phyloP scores from a whole-genome alignment of 2,329 filamentous ascomycete genomes.

The Lasiodiplodia citricola region DNA sequence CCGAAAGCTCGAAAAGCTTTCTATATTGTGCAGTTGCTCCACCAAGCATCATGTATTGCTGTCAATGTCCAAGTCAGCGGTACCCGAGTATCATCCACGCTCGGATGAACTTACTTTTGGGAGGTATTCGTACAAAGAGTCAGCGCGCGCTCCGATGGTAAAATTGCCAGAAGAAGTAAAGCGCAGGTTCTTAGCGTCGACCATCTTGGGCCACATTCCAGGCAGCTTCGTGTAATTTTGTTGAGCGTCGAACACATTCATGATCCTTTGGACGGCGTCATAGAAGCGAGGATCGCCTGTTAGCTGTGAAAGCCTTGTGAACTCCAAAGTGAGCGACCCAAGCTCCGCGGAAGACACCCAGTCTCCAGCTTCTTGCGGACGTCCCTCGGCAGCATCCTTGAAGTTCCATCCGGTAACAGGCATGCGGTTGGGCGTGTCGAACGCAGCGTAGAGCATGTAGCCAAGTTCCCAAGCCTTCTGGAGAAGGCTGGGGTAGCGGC shows the following conservation, averaged over 20 bases:
- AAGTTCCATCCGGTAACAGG: constrained; percentile 49
- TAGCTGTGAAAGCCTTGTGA: constrained; percentile 48
- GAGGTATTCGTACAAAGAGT: constrained; percentile 57
- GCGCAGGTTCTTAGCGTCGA: constrained; percentile 35
- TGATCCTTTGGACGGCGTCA: constrained; percentile 45
- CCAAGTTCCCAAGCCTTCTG: constrained; percentile 30
- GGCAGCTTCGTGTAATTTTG: constrained; percentile 45
- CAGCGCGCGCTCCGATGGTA: constrained; percentile 48
- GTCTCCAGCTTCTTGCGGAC: constrained; percentile 36
- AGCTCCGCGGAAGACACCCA: constrained; percentile 42
- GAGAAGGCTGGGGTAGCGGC: constrained; percentile 23
- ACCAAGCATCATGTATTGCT: constrained; percentile 43
- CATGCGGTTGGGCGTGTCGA: constrained; percentile 36
- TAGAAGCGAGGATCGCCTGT: constrained; percentile 46
- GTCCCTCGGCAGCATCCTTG: constrained; percentile 29
- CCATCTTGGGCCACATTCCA: constrained; percentile 45
- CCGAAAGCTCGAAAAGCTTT: constrained; percentile 61
- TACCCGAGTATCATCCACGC: background rate
- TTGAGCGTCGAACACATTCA: constrained; percentile 38
- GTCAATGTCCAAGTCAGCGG: constrained; percentile 29
- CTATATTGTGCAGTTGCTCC: constrained; percentile 54
- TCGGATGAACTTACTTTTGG: constrained; percentile 44
- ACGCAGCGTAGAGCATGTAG: constrained; percentile 29
- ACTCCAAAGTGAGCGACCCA: constrained; percentile 48
- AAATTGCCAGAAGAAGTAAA: constrained; percentile 26